A percentile compares a stretch with the other conserved stretches of the same genome.
These are phyloP conservation scores for Cercis canadensis DNA, from an alignment of 306 rosid genomes.

Conservation along the genomic window DNA sequence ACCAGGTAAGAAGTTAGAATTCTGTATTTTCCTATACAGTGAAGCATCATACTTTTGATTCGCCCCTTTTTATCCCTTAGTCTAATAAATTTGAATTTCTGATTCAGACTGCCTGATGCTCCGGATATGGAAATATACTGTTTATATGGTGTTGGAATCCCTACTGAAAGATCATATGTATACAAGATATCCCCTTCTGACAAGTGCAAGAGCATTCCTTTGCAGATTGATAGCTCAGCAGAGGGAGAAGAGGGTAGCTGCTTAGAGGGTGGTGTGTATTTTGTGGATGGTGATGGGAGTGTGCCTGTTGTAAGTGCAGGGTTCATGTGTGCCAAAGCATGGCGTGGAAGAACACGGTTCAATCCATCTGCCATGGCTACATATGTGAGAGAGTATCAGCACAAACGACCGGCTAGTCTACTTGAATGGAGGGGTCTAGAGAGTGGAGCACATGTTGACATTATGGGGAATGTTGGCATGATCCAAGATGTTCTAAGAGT, in stretches of 20 bases:
- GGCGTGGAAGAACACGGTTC: constrained; percentile 81
- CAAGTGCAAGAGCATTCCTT: constrained; percentile 62
- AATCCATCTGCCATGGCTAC: constrained; percentile 69
- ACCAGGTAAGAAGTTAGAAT: constrained; percentile 53
- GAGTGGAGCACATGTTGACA: constrained; percentile 59
- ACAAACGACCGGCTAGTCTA: constrained; percentile 52
- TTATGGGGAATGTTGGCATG: constrained; percentile 65
- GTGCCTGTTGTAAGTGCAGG: constrained; percentile 72
- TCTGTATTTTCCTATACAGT: neutral
- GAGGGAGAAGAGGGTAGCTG: constrained; percentile 48
- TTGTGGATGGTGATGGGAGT: constrained; percentile 69
- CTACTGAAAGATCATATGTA: constrained; percentile 64
- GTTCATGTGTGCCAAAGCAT: constrained; percentile 82
- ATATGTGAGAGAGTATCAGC: constrained; percentile 65
- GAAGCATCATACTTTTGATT: constrained; percentile 16
- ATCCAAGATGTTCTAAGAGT: constrained; percentile 68
- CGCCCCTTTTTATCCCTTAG: neutral
- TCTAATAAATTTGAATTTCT: constrained; percentile 24
- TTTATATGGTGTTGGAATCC: constrained; percentile 73
- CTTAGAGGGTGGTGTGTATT: constrained; percentile 55
- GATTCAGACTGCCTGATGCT: constrained; percentile 72
- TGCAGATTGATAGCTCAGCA: constrained; percentile 57
- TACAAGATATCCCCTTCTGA: constrained; percentile 53
- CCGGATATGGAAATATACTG: constrained; percentile 81
- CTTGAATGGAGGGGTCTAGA: constrained; percentile 60